Conservation (phyloP, 2,329 filamentous ascomycete genomes). For the Xylaria sp. region DNA sequence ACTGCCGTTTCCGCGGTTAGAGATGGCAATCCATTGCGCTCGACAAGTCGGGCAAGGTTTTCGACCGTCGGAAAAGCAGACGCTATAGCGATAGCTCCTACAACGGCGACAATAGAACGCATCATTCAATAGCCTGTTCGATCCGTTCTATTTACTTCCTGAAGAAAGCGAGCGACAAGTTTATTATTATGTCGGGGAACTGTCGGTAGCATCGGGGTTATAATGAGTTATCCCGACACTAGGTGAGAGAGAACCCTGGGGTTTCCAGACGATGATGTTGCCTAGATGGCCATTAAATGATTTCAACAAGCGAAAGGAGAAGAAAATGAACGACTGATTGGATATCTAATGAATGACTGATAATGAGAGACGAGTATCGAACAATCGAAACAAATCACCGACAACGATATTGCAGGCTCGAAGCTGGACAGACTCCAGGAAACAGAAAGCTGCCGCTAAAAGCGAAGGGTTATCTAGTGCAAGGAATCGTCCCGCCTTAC, state of each 20-base stretch:
- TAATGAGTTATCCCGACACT: too few species aligned
- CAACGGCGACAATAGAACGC: neutral
- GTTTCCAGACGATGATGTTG: neutral
- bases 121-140: neutral
- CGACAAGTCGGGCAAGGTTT: conserved; percentile 28
- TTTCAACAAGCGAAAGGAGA: neutral
- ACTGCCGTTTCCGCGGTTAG: conserved; percentile 12
- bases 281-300: too few species aligned
- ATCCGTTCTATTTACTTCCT: neutral
- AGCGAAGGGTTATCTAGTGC: neutral
- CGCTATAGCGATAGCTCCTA: conserved; percentile 2
- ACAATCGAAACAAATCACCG: neutral
- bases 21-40: conserved; percentile 4
- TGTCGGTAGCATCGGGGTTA: neutral
- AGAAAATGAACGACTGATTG: neutral
- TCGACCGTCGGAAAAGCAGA: conserved; percentile 30
- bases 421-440: neutral
- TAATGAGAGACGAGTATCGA: neutral
- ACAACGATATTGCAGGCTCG: too few species aligned
- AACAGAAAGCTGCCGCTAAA: neutral
- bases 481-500: neutral
- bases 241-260: neutral
- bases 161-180: neutral
- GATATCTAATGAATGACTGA: too few species aligned
- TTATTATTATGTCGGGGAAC: neutral